phyloP scores from a whole-genome alignment of 805 yeast genomes.

The Suhomyces tanzawaensis region DNA sequence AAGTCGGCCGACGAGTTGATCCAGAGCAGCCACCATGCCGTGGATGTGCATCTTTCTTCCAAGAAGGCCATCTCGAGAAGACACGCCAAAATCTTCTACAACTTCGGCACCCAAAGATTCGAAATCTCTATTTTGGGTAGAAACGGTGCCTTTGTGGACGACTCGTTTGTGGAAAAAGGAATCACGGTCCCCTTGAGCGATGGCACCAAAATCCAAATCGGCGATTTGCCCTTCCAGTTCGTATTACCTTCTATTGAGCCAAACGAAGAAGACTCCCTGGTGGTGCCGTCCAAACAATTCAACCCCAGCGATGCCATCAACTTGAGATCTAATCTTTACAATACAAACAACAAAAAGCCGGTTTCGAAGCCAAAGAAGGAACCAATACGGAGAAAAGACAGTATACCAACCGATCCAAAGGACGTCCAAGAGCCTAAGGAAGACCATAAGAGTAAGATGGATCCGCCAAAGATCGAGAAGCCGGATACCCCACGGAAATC shows the following conservation, averaged over 20 bases:
- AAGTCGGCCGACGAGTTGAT: slow-evolving; percentile 50
- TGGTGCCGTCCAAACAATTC: slow-evolving; percentile 34
- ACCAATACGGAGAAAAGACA: not conserved
- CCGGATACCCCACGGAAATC: not conserved
- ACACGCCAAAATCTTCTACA: slow-evolving; percentile 94
- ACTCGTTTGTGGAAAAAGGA: slow-evolving; percentile 83
- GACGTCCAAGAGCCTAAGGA: not conserved
- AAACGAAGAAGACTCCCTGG: slow-evolving; percentile 18
- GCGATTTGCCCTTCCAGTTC: slow-evolving; percentile 85
- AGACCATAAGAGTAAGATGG: too few species aligned
- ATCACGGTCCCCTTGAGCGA: slow-evolving; percentile 84
- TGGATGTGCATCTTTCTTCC: slow-evolving; percentile 90
- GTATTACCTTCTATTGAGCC: slow-evolving; percentile 71
- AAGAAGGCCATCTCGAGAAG: slow-evolving; percentile 90
- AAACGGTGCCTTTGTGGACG: slow-evolving; percentile 96
- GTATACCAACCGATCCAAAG: not conserved
- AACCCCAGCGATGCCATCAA: slow-evolving; percentile 65
- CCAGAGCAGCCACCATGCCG: slow-evolving; percentile 69
- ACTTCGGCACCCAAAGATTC: slow-evolving; percentile 92
- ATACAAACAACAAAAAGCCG: slow-evolving; percentile 4
- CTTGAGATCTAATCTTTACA: slow-evolving; percentile 49
- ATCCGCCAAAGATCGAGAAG: slow-evolving; percentile 1
- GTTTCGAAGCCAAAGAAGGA: slow-evolving; percentile 1
- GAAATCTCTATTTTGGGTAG: slow-evolving; percentile 90
- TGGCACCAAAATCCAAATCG: slow-evolving; percentile 85